These are phyloP conservation scores for Aspergillus sclerotioniger DNA, from an alignment of 495 filamentous ascomycete species.

Conservation along the genomic window DNA sequence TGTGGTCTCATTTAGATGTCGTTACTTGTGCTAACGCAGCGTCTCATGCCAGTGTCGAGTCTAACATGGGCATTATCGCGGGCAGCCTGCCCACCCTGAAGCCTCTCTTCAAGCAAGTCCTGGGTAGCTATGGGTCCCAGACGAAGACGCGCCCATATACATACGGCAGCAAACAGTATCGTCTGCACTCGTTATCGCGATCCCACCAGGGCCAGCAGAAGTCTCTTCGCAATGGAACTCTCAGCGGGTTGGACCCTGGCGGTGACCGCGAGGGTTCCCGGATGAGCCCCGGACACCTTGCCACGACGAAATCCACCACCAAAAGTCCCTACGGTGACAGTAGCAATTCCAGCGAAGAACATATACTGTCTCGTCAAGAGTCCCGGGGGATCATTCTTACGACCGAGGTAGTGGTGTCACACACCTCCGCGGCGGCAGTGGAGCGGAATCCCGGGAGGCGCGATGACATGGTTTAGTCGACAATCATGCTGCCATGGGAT, in stretches of 20 bases:
- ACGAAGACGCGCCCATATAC: slow-evolving; percentile 14
- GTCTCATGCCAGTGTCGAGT: slow-evolving; percentile 25
- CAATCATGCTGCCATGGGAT: no score
- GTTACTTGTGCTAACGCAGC: background rate
- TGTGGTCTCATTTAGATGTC: background rate
- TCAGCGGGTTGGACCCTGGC: background rate
- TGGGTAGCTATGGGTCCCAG: slow-evolving; percentile 25
- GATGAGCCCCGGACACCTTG: background rate
- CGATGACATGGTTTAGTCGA: no score
- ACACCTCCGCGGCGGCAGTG: background rate
- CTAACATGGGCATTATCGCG: slow-evolving; percentile 42
- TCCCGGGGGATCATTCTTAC: slow-evolving; percentile 18
- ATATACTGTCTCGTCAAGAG: slow-evolving; percentile 15
- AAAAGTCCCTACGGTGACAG: background rate
- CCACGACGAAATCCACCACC: slow-evolving; percentile 6
- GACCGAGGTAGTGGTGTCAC: slow-evolving; percentile 22
- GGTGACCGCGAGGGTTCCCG: background rate
- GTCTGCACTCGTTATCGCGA: slow-evolving; percentile 17
- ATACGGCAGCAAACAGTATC: slow-evolving; percentile 16
- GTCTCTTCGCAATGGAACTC: background rate
- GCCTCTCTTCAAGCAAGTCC: slow-evolving; percentile 37
- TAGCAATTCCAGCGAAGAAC: slow-evolving; percentile 24
- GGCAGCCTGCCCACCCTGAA: slow-evolving; percentile 44
- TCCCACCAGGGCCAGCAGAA: background rate
- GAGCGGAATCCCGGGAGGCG: no score